Evolutionary conservation across 2,329 filamentous ascomycete species (phyloP).

Genomic region (Chaetomium sp.): DNA sequence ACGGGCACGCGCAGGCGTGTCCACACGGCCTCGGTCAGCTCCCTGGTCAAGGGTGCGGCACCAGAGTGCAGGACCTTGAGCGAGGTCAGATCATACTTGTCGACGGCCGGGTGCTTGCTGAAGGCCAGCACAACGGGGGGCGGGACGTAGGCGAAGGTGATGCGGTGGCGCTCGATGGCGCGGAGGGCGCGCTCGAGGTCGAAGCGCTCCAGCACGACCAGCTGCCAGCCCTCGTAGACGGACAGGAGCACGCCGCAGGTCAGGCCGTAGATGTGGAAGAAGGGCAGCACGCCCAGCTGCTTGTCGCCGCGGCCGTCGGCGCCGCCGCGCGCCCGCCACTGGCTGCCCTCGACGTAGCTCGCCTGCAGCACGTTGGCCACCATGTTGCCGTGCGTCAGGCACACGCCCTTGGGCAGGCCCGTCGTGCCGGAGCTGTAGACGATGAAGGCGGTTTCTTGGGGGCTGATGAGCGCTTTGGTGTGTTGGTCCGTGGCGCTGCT

Average conservation of each 20-base stretch:
- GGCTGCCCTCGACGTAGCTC: conserved; percentile 53
- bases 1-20: conserved; percentile 73
- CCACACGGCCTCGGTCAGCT: conserved; percentile 77
- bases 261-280: conserved; percentile 89
- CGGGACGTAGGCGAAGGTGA: conserved; percentile 81
- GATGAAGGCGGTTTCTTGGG: conserved; percentile 72
- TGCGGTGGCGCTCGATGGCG: conserved; percentile 71
- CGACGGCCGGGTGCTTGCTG: conserved; percentile 75
- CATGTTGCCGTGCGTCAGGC: conserved; percentile 81
- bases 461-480: not conserved
- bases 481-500: conserved; percentile 53
- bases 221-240: conserved; percentile 65
- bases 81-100: conserved; percentile 77
- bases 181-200: conserved; percentile 78
- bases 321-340: conserved; percentile 60
- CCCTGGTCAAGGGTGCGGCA: conserved; percentile 79
- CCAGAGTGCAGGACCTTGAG: conserved; percentile 85
- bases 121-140: conserved; percentile 82
- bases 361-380: conserved; percentile 70
- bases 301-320: conserved; percentile 67
- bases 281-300: conserved; percentile 78
- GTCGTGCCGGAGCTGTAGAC: conserved; percentile 92
- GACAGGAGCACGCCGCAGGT: conserved; percentile 71
- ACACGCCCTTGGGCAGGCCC: conserved; percentile 87
- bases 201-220: conserved; percentile 77